phyloP scores from a whole-genome alignment of 2,329 filamentous ascomycete species.

The Trichoderma atroviride region DNA sequence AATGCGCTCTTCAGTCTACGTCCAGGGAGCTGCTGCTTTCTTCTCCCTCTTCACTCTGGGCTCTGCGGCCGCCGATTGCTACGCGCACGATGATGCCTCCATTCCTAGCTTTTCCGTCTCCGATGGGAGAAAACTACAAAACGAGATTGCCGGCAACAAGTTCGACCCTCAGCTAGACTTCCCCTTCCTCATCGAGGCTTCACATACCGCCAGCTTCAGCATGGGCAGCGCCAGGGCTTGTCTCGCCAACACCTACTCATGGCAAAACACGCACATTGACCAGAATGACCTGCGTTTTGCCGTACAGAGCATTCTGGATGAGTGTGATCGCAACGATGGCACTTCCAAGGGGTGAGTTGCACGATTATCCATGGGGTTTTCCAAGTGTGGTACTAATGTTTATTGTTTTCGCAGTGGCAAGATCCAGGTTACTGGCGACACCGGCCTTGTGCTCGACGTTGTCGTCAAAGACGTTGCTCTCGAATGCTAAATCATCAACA shows the following conservation, averaged over 20 bases:
- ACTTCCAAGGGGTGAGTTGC: conserved; percentile 1
- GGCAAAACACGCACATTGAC: neutral
- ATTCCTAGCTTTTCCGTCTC: conserved; percentile 13
- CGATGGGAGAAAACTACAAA: conserved; percentile 1
- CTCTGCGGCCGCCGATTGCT: neutral
- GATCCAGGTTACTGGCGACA: conserved; percentile 6
- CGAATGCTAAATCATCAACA: neutral
- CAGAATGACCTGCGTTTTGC: conserved; percentile 6
- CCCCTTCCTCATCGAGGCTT: neutral
- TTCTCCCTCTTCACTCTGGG: conserved; percentile 14
- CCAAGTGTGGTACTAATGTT: neutral
- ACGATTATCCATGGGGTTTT: neutral
- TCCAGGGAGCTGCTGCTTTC: neutral
- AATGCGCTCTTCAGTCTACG: conserved; percentile 2
- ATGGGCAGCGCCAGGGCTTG: conserved; percentile 12
- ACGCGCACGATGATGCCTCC: neutral
- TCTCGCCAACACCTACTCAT: neutral
- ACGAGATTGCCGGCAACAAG: conserved; percentile 16
- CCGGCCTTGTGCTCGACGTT: neutral
- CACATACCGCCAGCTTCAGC: conserved; percentile 5
- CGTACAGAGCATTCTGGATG: conserved; percentile 7
- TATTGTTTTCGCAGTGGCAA: neutral
- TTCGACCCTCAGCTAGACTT: neutral
- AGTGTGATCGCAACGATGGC: conserved; percentile 5
- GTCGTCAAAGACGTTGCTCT: neutral